Evolutionary conservation across 2,329 filamentous ascomycete species (phyloP), one percentile per base, ranked within the genome.

Genomic region (Neopestalotiopsis sp.): DNA sequence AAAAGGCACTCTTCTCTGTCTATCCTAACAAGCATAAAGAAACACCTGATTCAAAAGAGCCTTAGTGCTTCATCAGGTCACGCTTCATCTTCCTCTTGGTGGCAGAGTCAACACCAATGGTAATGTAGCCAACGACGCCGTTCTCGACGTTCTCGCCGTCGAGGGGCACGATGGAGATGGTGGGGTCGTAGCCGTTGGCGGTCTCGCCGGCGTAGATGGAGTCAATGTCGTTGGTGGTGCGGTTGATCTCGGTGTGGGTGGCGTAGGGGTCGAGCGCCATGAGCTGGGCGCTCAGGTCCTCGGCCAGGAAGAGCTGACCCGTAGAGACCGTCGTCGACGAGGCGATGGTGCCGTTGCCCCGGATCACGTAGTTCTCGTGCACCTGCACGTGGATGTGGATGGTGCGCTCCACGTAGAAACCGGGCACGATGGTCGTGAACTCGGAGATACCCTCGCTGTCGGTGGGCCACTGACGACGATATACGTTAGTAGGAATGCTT

Each of bases 51-150:
- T 0, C n/a, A 7, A 2, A 38, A 24, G 59, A 38, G 34, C 34
- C 42, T 66, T 58, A 66, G 63, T 66, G 63, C 49, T 56, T 58
- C 14, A 56, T 58, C 5, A 56, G 40, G 28, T 49, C 32, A 6
- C 61, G 34, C 65, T 67, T 67, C 24, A 68, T n/a, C 49, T 65
- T 63, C 34, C 49, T 63, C 67, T 69, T 69, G 38, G 65, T 49
- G 14, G 61, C 67, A 2, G 74, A 73, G 63, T 80, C 75, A 20
- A 79, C 75, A 6, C 77, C 78, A n/a, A 81, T 73, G 1, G 78
- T 81, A 32, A 81, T 75, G 53, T 81, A 81, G 1, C 76, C 78
- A 49, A 81, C 73, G 72, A 81, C 74, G 1, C 79, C 79, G 30
- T 81, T 81, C 28, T 71, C 73, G 7, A 78, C 66, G 69, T 81